phyloP scores from a whole-genome alignment of 176 grass and related monocot species.

The maize (Zea mays) region Zm-B73-REFERENCE-NAM-5.0 NC_050096.1:261614001-261614500 shows the following conservation, averaged over 20 bases:
- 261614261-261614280: constrained; percentile 39
- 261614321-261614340: constrained; percentile 38
- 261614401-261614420: constrained; percentile 14
- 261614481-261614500: constrained; percentile 14
- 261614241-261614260: constrained; percentile 44
- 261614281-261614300: constrained; percentile 30
- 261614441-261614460: constrained; percentile 29
- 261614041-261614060: constrained; percentile 45
- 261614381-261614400: constrained; percentile 36
- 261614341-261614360: constrained; percentile 33
- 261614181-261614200: constrained; percentile 39
- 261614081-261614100: constrained; percentile 25
- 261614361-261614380: constrained; percentile 34
- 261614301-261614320: constrained; percentile 39
- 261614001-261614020: constrained; percentile 33
- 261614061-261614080: constrained; percentile 47
- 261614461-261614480: constrained; percentile 18
- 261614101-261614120: constrained; percentile 37
- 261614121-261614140: constrained; percentile 37
- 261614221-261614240: constrained; percentile 36
- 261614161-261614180: constrained; percentile 52
- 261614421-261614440: constrained; percentile 14
- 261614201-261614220: constrained; percentile 21
- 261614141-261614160: constrained; percentile 43
- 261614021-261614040: constrained; percentile 44